Evolutionary conservation across 768 basidiomycete species (phyloP).

Genomic region (Candolleomyces efflorescens): DNA sequence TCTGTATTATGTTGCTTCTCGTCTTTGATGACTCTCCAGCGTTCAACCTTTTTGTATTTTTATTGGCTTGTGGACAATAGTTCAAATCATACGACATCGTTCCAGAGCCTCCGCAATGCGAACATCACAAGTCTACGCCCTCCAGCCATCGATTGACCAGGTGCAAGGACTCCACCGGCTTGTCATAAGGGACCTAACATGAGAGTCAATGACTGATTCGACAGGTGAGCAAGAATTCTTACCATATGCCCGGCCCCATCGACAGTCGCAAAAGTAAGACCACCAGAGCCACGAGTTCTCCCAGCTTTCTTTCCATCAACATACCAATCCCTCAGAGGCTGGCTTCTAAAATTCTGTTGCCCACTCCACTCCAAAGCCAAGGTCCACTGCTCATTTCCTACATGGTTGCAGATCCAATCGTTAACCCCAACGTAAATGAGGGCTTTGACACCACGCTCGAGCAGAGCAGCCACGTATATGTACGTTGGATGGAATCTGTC

Average conservation of each 20-base stretch:
- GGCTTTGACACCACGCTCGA: constrained; percentile 67
- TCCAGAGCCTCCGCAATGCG: too few relatives aligned
- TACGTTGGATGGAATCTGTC: constrained; percentile 45
- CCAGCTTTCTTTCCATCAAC: constrained; percentile 44
- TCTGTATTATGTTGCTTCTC: too few relatives aligned
- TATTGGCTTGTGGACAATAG: too few relatives aligned
- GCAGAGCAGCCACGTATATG: constrained; percentile 58
- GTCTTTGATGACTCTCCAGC: too few relatives aligned
- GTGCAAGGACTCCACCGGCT: constrained; percentile 52
- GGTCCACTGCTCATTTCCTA: constrained; percentile 73
- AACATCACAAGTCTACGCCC: neutral
- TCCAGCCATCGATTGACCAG: constrained; percentile 1
- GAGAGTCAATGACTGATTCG: neutral
- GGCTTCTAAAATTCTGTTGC: constrained; percentile 33
- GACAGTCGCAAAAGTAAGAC: constrained; percentile 62
- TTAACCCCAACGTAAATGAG: constrained; percentile 69
- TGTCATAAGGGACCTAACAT: constrained; percentile 52
- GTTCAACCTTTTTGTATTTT: too few relatives aligned
- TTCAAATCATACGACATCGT: too few relatives aligned
- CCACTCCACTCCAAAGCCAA: constrained; percentile 71
- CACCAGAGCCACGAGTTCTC: constrained; percentile 33
- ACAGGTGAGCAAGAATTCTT: constrained; percentile 16
- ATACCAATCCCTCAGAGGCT: constrained; percentile 54
- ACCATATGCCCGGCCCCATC: constrained; percentile 74
- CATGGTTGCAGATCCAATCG: constrained; percentile 76